Evolutionary conservation across 208 protist genomes (phyloP), one percentile per base, ranked within the genome.

Genomic region (Naegleria gruberi): DNA sequence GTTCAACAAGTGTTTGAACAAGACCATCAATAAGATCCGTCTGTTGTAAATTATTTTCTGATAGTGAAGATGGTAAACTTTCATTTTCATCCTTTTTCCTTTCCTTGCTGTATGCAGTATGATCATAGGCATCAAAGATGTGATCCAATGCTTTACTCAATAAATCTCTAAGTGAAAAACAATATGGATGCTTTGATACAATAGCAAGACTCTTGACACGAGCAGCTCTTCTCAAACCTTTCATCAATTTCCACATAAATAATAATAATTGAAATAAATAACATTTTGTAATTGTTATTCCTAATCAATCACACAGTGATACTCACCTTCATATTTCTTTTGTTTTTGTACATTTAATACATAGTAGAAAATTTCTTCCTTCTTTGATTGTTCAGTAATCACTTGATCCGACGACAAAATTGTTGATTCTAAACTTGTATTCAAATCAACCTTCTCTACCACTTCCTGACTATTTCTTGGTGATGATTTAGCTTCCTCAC

Each of bases 311-410:
- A n/a, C 82, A 86, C 4, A 19, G 12, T 19, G 26, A 1, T 19
- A 46, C 82, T n/a, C 15, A 86, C 82, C 83, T 65, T 73, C 47
- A 73, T 65, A 87, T 34, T 87, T 87, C 51, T 55, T 65, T 73
- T 65, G 51, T 34, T 65, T 73, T 41, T 65, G 51, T 8, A 87
- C 83, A 65, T 87, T 55, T 41, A 87, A n/a, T 73, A 55, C 44
- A 82, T 82, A 19, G 15, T 83, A 40, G 6, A 51, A 40, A 73
- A 4, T 51, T 89, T 82, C 37, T 89, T 73, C 7, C 3, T 89
- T 77, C 19, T 87, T 26, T 37, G 12, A 73, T 37, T 37, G 19
- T 55, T 55, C 30, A 81, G 6, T 5, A 5, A 87, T 8, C 30
- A 87, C 83, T n/a, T 43, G 83, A 73, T 34, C 4, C 12, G 51